A percentile compares a stretch with the other conserved stretches of the same genome.
Evolutionary conservation across 495 filamentous ascomycete genomes (phyloP).

Genomic region (Aspergillus carlsbadensis): DNA sequence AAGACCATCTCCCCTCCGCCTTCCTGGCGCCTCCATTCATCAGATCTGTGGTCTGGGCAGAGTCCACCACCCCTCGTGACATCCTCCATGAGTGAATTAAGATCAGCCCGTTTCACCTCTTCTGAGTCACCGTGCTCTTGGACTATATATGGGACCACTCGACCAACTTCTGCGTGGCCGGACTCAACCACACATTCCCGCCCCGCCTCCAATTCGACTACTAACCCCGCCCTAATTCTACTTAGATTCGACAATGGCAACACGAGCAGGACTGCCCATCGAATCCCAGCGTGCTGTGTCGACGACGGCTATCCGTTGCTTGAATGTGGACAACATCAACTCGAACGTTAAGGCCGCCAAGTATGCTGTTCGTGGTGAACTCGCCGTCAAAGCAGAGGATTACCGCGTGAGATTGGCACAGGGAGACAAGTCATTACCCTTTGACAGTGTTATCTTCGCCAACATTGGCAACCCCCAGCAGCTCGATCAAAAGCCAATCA

Average conservation of each 20-base stretch:
- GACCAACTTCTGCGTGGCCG: neutral
- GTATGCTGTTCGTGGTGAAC: constrained; percentile 95
- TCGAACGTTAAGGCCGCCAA: constrained; percentile 77
- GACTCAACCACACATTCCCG: neutral
- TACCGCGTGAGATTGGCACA: constrained; percentile 70
- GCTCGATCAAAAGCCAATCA: constrained; percentile 97
- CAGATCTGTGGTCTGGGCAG: constrained; percentile 7
- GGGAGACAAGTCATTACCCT: constrained; percentile 69
- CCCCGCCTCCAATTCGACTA: neutral
- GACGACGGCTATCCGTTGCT: constrained; percentile 51
- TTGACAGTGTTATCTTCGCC: constrained; percentile 86
- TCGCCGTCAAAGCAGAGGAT: constrained; percentile 85
- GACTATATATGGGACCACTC: constrained; percentile 13
- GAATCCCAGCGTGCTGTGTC: constrained; percentile 54
- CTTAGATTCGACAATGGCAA: constrained; percentile 29
- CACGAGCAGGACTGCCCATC: constrained; percentile 32
- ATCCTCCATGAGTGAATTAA: constrained; percentile 13
- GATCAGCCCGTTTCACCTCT: constrained; percentile 3
- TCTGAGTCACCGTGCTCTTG: constrained; percentile 8
- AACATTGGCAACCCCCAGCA: constrained; percentile 99
- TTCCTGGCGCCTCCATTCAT: neutral
- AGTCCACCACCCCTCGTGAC: constrained; percentile 18
- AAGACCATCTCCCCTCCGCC: neutral
- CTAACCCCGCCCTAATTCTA: constrained; percentile 1
- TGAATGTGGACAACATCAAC: constrained; percentile 90